Evolutionary conservation across 345 rosid genomes (phyloP).

Genomic region (Dipteronia sinensis): DNA sequence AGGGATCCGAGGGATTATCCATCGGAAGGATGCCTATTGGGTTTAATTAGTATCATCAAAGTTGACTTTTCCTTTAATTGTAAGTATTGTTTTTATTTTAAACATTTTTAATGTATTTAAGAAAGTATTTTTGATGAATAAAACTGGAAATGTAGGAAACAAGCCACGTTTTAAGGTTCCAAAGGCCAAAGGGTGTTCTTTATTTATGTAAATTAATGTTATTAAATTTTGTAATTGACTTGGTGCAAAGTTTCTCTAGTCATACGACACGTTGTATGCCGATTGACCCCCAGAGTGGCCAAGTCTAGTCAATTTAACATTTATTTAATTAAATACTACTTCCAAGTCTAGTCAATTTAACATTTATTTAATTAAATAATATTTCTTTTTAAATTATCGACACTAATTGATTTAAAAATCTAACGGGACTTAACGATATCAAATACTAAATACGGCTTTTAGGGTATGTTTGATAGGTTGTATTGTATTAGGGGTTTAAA

Average conservation of each 20-base stretch:
- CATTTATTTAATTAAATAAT: too few species aligned
- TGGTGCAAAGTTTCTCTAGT: background rate
- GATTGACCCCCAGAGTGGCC: background rate
- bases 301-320: background rate
- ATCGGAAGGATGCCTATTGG: background rate
- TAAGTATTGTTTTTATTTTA: background rate
- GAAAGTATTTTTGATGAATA: background rate
- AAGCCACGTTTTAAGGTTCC: background rate
- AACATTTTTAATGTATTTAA: background rate
- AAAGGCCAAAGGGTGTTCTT: background rate
- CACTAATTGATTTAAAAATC: too few species aligned
- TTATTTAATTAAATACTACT: background rate
- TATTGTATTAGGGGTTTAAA: too few species aligned
- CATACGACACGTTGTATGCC: background rate
- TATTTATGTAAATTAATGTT: too few species aligned
- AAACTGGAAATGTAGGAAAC: background rate
- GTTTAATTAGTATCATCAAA: background rate
- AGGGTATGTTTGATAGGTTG: too few species aligned
- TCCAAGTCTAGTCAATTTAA: background rate
- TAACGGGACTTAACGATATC: too few species aligned
- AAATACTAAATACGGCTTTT: too few species aligned
- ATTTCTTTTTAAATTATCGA: too few species aligned
- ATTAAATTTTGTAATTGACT: background rate
- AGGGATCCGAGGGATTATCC: background rate
- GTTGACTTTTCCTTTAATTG: slow-evolving; percentile 7